Base-by-base conservation (phyloP, 495 filamentous ascomycete genomes). In the Penicillium steckii region DNA sequence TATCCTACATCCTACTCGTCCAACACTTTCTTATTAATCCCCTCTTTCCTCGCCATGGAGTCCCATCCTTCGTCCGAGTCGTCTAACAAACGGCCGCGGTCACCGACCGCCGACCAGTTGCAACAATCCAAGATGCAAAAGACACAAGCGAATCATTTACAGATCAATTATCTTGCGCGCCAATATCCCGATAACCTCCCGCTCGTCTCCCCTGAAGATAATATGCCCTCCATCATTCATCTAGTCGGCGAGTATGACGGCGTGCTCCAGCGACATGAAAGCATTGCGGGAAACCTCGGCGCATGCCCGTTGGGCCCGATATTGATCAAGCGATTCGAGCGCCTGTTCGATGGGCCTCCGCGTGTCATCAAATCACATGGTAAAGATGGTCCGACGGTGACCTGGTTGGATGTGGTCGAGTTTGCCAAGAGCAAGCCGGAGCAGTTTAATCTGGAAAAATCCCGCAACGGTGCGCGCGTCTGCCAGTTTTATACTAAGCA, bases 401-500 rank as follows among this genome's bases (percentile, higher is more conserved):
- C 82, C 13, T 95, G 90, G 90, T 73, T 91, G 30, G 90, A 95
- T 56, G 84, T 95, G 35, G 87, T 93, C 45, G 85, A 88, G 50
- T 94, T 91, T 71, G 88, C 90, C 45, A 84, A 85, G 59, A 81
- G 78, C 56, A 91, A 91, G 55, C 88, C 90, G 0, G 79, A 83
- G 59, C 88, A 92, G 47, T 93, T 95, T 71, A 82, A 82, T 25
- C 73, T 93, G 50, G 82, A 83, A 45, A 83, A 89, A 50, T 76
- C 78, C 44, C 77, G 80, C 37, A 85, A 87, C 57, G 86, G 85
- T 0, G 70, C 80, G 51, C 82, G 83, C 18, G 83, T 85, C 26
- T 93, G 90, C 55, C 89, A 88, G 50, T 92, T 94, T 67, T 82
- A 86, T 53, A 84, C 89, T 42, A 90, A 90, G 59, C 87, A 90